Evolutionary conservation across 2,329 filamentous ascomycete species (phyloP), one percentile per base, ranked within the genome.

Genomic region (Talaromyces pinophilus): DNA sequence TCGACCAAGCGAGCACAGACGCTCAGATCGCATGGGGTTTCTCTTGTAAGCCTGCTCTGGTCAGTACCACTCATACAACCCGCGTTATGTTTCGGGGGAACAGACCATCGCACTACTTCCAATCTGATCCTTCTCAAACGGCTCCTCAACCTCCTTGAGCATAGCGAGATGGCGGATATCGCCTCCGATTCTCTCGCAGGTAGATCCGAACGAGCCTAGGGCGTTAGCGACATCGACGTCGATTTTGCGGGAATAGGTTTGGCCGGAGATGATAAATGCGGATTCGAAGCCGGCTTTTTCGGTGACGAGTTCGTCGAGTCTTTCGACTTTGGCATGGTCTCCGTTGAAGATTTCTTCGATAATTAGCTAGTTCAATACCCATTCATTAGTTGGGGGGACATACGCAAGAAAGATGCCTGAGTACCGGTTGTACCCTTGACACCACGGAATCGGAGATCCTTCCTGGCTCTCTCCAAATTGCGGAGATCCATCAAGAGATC

Each of bases 91-190:
- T 33, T 7, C 30, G 1, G 7, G 7, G 8, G 11, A 8, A 70
- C 74, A 66, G 40, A 78, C 76, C 84, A 87, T 86, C 7, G 88
- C 88, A 59, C 82, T 86, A 54, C 83, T 87, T 33, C 90, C 91
- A 71, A 93, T 92, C 80, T 96, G 92, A 70, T 88, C 86, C 72
- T 87, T 88, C 80, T 93, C 91, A 72, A 92, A 92, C 0, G 91
- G 92, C 82, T 93, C 91, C 75, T 96, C 93, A 67, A 95, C 82
- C 78, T 96, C 92, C 83, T 97, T 96, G 80, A 88, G 85, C 73
- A 85, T 83, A 5, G 90, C 89, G 59, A 94, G 82, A 74, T 92
- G 89, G 59, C 91, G 85, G 70, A 95, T 90, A 62, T 67, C 62
- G 57, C 85, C 84, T 59, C 87, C 86, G 68, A 96, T 93, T 67